Conservation (phyloP, 768 basidiomycete species). For the Gymnopilus junonius region DNA sequence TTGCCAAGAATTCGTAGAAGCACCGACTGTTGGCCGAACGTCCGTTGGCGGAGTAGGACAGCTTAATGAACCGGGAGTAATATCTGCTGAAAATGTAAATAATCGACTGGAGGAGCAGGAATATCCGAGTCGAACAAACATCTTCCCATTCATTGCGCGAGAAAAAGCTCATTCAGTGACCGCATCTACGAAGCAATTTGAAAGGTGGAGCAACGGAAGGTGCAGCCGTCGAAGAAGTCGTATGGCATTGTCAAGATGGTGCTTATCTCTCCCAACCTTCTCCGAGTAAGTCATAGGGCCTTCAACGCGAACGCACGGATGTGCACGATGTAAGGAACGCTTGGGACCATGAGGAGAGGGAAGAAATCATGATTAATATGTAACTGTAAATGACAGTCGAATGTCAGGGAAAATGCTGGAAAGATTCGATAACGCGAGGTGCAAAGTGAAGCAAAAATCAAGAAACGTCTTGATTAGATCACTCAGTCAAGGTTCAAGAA, state of each 20-base stretch:
- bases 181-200: neutral
- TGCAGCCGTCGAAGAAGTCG: neutral
- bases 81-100: no score
- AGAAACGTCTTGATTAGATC: neutral
- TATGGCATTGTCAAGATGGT: neutral
- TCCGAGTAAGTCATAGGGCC: neutral
- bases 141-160: no score
- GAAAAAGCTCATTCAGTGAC: neutral
- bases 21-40: neutral
- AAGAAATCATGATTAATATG: neutral
- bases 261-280: neutral
- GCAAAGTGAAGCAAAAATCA: neutral
- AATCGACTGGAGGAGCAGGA: no score
- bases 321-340: neutral
- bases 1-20: neutral
- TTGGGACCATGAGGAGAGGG: neutral
- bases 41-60: neutral
- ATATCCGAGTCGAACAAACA: no score
- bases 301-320: neutral
- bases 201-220: neutral
- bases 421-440: neutral
- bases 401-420: neutral
- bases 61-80: neutral
- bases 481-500: no score
- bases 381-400: slow-evolving; percentile 2